Evolutionary conservation across 768 basidiomycete species (phyloP).

Genomic region (Suillus tomentosus): DNA sequence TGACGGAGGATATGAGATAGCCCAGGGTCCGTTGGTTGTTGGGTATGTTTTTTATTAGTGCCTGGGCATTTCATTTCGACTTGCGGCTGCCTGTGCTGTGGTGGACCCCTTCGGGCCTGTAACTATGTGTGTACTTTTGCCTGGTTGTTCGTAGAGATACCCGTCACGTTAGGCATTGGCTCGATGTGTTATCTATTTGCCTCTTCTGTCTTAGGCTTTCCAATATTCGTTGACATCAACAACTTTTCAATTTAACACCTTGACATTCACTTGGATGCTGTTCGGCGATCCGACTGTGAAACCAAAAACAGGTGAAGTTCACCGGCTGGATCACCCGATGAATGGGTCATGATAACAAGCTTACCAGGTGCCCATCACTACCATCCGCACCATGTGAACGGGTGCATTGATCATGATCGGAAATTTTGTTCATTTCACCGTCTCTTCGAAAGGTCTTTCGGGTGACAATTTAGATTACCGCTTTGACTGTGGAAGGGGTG

Average conservation of each 20-base stretch:
- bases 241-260: background rate
- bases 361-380: too few species aligned
- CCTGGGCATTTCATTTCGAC: constrained; percentile 13
- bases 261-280: too few species aligned
- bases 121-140: constrained; percentile 25
- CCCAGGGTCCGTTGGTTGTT: constrained; percentile 13
- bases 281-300: too few species aligned
- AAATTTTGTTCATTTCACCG: too few species aligned
- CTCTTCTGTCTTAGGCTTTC: background rate
- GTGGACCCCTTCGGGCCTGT: constrained; percentile 23
- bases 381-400: too few species aligned
- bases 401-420: too few species aligned
- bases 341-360: too few species aligned
- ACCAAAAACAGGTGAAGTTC: too few species aligned
- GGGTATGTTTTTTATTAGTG: constrained; percentile 14
- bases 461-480: too few species aligned
- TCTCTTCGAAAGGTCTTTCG: too few species aligned
- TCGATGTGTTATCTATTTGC: constrained; percentile 3
- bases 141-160: constrained; percentile 27
- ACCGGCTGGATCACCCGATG: too few species aligned
- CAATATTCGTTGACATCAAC: background rate
- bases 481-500: too few species aligned
- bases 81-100: constrained; percentile 17
- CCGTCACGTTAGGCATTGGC: constrained; percentile 18
- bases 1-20: constrained; percentile 42